phyloP scores from a whole-genome alignment of 2,329 filamentous ascomycete genomes.

The Pleoardoris graminearum region DNA sequence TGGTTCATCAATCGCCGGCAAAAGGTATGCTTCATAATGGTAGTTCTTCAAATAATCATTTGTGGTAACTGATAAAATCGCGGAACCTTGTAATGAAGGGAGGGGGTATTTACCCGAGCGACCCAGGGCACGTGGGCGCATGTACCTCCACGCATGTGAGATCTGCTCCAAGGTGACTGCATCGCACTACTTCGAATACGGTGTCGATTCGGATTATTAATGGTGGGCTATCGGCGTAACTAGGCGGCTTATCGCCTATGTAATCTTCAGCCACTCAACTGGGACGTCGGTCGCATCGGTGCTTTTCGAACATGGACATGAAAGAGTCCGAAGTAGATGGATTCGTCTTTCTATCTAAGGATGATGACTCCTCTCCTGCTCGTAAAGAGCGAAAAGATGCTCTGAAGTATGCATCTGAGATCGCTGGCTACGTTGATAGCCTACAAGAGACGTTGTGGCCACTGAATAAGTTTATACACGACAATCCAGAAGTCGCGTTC shows the following conservation, averaged over 20 bases:
- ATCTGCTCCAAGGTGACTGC: neutral
- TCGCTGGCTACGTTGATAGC: conserved; percentile 10
- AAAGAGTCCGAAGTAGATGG: conserved; percentile 17
- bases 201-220: neutral
- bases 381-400: neutral
- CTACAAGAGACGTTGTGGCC: conserved; percentile 43
- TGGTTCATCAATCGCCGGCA: neutral
- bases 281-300: neutral
- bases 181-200: neutral
- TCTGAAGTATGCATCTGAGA: conserved; percentile 8
- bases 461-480: conserved; percentile 24
- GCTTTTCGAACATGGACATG: conserved; percentile 1
- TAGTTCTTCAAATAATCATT: conserved; percentile 3
- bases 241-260: neutral
- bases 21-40: neutral
- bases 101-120: conserved; percentile 13
- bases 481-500: conserved; percentile 27
- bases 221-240: neutral
- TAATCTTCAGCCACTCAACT: neutral
- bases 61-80: conserved; percentile 9
- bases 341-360: conserved; percentile 13
- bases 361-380: neutral
- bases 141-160: conserved; percentile 4
- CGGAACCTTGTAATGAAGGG: conserved; percentile 14
- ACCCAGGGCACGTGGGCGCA: conserved; percentile 10